Evolutionary conservation across 2,329 filamentous ascomycete species (phyloP), one percentile per base, ranked within the genome.

Genomic region (Ilyonectria mors-panacis): DNA sequence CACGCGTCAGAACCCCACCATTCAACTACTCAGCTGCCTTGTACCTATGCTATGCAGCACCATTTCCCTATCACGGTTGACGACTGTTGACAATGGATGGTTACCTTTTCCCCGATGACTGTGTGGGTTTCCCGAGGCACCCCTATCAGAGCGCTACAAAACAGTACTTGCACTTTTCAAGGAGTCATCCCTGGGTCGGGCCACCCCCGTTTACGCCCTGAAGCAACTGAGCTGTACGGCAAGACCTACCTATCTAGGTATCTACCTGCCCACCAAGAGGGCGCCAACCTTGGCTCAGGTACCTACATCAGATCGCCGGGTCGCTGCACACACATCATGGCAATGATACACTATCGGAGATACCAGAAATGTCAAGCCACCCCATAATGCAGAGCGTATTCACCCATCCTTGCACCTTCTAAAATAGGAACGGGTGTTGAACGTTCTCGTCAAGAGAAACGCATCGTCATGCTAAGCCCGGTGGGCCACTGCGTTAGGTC

Each of bases 401-500:
- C 35, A 30, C 12, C 5, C 50, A 53, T 53, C 30, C 50, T 53
- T 33, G n/a, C 30, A 17, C 30, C 19, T 21, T 19, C 33, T 53
- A 7, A 21, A 42, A n/a, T 42, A 17, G 39, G 7, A 62, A 55
- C n/a, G n/a, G 30, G 23, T 33, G 23, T 51, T 63, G 45, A 51
- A 12, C 19, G 28, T 42, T 30, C 23, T n/a, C 48, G 56, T 59
- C 48, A 48, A 28, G n/a, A 50, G 9, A 47, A 19, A 21, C 23
- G 15, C 30, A 26, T 57, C 50, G 15, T 37, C 44, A 39, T 57
- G 33, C 56, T 55, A 59, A 59, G 55, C 26, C 56, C 37, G 42
- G 45, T 28, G 35, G 50, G 23, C 12, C 56, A 50, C 57, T 15
- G 44, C 63, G 23, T 56, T 42, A 60, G 56, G 57, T 12, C 28